Base-by-base conservation (phyloP, 2,329 filamentous ascomycete species). In the Botrytis cinerea region DNA sequence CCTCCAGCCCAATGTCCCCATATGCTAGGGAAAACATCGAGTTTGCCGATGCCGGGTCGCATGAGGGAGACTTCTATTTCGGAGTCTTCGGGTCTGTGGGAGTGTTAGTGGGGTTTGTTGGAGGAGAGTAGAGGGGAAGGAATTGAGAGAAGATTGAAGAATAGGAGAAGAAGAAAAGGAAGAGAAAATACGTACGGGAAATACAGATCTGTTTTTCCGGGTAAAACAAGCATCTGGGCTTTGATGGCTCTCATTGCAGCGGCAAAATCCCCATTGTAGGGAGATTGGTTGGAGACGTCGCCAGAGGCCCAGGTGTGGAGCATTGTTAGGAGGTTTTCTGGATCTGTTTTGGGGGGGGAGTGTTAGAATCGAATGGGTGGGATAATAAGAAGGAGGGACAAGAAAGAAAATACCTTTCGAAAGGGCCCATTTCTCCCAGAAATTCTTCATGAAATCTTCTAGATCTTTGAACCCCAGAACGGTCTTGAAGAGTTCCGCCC, bases 251-350 rank as follows among this genome's bases (percentile, higher is more conserved):
- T 84, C 88, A 95, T 86, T 0, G 91, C 89, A 71, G 86, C 86
- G 74, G 87, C 86, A 75, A 94, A 91, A 75, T 92, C 83, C 1
- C 88, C 90, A 74, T 90, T 86, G 76, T 92, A 94, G 4, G 89
- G 90, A 72, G 89, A 85, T 78, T 94, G 91, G 8, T 87, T 82
- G 6, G 91, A 92, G 68, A 89, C 87, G 78, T 95, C 92, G 1
- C 87, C 92, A 8, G 88, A 86, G 81, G 95, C 92, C 93, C 93
- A 96, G 0, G 92, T 94, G 48, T 91, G 87, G 6, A 94, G 83
- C 92, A 94, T 94, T 1, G 87, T 86, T 0, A 94, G 84, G 80
- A 94, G 84, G 75, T 94, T 93, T 77, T 93, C 91, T 0, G 92
- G 92, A 76, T 94, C 91, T 86, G 32, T n/a, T 18, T 10, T 60